Percentiles rank a stretch among this genome's conserved stretches.
phyloP scores from a whole-genome alignment of 1,139 yeast species.

The Dujonia santamariae region DNA sequence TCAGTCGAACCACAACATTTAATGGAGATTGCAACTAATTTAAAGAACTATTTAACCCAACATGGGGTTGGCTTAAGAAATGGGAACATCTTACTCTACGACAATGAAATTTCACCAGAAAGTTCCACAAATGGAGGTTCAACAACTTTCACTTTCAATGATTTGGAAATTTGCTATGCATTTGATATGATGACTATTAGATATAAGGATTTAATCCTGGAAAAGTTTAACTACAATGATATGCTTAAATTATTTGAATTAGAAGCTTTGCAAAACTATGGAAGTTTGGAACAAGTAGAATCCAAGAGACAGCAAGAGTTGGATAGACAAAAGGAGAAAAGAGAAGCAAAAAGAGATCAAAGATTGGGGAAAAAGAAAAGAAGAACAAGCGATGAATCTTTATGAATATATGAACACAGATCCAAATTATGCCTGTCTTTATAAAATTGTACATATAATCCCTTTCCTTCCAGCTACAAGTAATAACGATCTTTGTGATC shows the following conservation, averaged over 20 bases:
- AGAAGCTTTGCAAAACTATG: slow-evolving; percentile 10
- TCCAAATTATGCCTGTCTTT: no score
- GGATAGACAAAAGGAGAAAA: slow-evolving; percentile 26
- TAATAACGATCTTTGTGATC: no score
- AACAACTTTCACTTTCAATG: slow-evolving; percentile 11
- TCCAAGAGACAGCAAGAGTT: slow-evolving; percentile 21
- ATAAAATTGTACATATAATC: no score
- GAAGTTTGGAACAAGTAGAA: slow-evolving; percentile 15
- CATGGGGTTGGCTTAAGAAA: slow-evolving; percentile 11
- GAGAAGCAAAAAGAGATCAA: slow-evolving; percentile 35
- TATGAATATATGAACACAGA: slow-evolving; percentile 10
- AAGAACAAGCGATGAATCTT: slow-evolving; percentile 4
- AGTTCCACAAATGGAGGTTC: neutral
- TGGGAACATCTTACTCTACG: slow-evolving; percentile 6
- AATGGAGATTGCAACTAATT: slow-evolving; percentile 17
- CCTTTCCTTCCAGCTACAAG: no score
- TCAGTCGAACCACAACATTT: slow-evolving; percentile 24
- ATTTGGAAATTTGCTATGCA: slow-evolving; percentile 38
- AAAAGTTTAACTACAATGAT: slow-evolving; percentile 16
- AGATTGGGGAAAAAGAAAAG: slow-evolving; percentile 20
- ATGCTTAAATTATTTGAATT: slow-evolving; percentile 16
- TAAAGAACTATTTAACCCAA: slow-evolving; percentile 23
- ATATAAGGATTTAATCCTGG: slow-evolving; percentile 19
- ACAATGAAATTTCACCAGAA: slow-evolving; percentile 3
- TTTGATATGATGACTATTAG: slow-evolving; percentile 39